A percentile compares a stretch with the other conserved stretches of the same genome.
These are phyloP conservation scores for Spathaspora girioi DNA, from an alignment of 805 yeast genomes.

Conservation along the genomic window DNA sequence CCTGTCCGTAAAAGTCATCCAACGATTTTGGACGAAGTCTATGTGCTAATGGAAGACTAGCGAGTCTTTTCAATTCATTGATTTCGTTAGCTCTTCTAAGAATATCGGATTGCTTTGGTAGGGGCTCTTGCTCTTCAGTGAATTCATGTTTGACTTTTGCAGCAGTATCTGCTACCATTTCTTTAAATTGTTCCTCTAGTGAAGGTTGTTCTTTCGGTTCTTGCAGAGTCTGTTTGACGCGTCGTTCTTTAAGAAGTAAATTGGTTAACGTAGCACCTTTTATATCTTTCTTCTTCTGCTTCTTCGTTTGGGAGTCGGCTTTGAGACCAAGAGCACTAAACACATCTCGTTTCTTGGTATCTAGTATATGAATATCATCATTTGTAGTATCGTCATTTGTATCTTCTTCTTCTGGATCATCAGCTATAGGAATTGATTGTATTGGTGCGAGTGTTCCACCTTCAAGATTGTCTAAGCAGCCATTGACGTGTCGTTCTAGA, in stretches of 20 bases:
- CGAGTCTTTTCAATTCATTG: conserved; percentile 14
- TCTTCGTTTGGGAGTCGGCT: conserved; percentile 19
- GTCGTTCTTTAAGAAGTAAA: conserved; percentile 31
- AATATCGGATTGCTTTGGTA: conserved; percentile 2
- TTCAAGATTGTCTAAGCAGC: conserved; percentile 34
- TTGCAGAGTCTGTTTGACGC: conserved; percentile 16
- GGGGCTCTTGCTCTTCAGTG: not conserved
- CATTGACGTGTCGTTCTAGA: conserved; percentile 38
- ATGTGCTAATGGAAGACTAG: conserved; percentile 36
- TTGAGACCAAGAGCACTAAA: conserved; percentile 34
- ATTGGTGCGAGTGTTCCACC: not conserved
- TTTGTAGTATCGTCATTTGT: not conserved
- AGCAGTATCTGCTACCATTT: not conserved
- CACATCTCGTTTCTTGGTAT: conserved; percentile 13
- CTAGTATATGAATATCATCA: not conserved
- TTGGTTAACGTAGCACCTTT: conserved; percentile 31
- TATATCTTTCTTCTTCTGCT: conserved; percentile 11
- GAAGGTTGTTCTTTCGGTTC: conserved; percentile 1
- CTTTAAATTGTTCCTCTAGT: conserved; percentile 4
- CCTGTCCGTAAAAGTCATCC: conserved; percentile 41
- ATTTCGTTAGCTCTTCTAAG: conserved; percentile 8
- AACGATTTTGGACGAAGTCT: conserved; percentile 35
- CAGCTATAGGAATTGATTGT: no score
- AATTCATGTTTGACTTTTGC: not conserved
- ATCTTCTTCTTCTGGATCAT: not conserved